Conservation (phyloP, 805 yeast species). For the Metschnikowia rubicola region DNA sequence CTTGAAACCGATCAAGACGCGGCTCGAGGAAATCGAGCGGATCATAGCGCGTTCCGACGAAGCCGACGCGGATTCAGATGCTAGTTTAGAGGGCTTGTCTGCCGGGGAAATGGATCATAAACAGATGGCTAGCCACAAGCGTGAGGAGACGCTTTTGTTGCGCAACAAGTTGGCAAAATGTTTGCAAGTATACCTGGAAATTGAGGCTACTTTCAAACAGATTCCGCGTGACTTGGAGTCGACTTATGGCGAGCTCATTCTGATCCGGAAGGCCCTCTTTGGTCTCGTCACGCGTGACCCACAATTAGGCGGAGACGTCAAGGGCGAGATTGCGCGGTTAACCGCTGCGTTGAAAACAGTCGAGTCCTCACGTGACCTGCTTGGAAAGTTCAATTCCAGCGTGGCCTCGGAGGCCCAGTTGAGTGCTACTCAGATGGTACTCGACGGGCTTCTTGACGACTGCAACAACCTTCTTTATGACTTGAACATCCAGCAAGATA, state of each 20-base stretch:
- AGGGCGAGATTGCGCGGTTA: conserved; percentile 19
- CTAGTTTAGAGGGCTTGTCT: conserved; percentile 9
- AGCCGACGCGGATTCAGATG: conserved; percentile 6
- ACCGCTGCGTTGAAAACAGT: conserved; percentile 27
- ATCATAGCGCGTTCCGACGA: conserved; percentile 46
- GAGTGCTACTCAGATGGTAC: conserved; percentile 40
- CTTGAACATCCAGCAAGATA: conserved; percentile 45
- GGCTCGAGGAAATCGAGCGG: conserved; percentile 65
- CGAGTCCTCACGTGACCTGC: conserved; percentile 45
- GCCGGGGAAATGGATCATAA: conserved; percentile 4
- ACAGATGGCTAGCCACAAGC: conserved; percentile 28
- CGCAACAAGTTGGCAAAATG: conserved; percentile 66
- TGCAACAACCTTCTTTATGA: conserved; percentile 75
- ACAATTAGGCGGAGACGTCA: conserved; percentile 4
- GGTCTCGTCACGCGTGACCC: conserved; percentile 25
- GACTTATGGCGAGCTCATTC: conserved; percentile 57
- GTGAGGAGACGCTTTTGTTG: conserved; percentile 59
- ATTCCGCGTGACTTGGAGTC: conserved; percentile 38
- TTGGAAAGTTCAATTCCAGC: conserved; percentile 46
- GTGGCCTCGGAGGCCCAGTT: conserved; percentile 22
- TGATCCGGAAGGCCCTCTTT: conserved; percentile 56
- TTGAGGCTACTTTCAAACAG: conserved; percentile 50
- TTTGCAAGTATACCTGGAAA: conserved; percentile 49
- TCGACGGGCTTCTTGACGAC: conserved; percentile 78
- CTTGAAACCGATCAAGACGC: conserved; percentile 66